These are phyloP conservation scores for Hanseniaspora hatyaiensis DNA, from an alignment of 805 yeast species.

Conservation along the genomic window DNA sequence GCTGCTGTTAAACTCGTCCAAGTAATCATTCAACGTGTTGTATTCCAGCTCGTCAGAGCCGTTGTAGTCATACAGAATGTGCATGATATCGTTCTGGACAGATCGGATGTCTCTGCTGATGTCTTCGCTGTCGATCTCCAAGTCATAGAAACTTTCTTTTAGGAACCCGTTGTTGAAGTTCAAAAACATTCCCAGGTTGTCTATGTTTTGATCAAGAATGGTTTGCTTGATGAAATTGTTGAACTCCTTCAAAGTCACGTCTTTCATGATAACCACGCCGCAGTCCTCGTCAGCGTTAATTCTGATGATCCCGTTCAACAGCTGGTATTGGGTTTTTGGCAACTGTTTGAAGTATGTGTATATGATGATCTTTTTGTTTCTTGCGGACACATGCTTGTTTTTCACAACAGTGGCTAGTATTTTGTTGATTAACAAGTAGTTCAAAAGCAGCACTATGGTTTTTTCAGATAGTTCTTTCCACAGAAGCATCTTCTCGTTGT, in stretches of 20 bases:
- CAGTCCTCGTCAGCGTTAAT: background rate
- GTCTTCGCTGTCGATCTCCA: background rate
- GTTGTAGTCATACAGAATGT: constrained; percentile 3
- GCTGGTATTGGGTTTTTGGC: background rate
- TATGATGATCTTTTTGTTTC: constrained; percentile 4
- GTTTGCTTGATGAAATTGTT: constrained; percentile 5
- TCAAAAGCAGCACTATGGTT: background rate
- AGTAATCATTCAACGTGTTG: background rate
- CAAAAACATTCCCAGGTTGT: constrained; percentile 6
- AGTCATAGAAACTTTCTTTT: background rate
- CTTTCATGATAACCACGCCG: constrained; percentile 1
- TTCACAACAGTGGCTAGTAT: background rate
- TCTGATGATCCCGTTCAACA: background rate
- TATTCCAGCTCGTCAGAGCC: background rate
- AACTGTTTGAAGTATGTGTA: constrained; percentile 11
- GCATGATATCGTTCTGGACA: constrained; percentile 1
- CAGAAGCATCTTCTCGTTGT: background rate
- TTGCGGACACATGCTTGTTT: background rate
- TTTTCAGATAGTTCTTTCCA: constrained; percentile 9
- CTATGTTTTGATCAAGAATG: constrained; percentile 6
- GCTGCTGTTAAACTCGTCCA: constrained; percentile 1
- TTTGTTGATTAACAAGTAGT: background rate
- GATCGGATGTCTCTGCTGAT: background rate
- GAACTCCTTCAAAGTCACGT: background rate
- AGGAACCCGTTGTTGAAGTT: background rate